A percentile compares a stretch with the other conserved stretches of the same genome.
These are phyloP conservation scores for Dothistroma septosporum DNA, from an alignment of 2,329 filamentous ascomycete species.

Conservation along the genomic window DNA sequence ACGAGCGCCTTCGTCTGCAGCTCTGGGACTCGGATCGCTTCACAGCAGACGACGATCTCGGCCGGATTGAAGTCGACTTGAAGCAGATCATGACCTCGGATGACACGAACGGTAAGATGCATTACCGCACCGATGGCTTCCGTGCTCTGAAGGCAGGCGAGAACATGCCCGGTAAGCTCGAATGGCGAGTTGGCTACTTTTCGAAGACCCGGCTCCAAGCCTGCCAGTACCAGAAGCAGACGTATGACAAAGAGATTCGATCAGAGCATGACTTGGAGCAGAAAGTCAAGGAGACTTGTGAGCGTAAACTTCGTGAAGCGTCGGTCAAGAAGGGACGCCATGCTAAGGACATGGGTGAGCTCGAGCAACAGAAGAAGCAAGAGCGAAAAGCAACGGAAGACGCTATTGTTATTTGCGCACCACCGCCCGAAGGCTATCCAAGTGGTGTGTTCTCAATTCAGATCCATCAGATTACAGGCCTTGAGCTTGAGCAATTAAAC, in stretches of 20 bases:
- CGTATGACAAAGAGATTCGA: conserved; percentile 54
- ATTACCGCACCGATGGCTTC: conserved; percentile 62
- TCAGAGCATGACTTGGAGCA: conserved; percentile 57
- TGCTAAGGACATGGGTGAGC: conserved; percentile 45
- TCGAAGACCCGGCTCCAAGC: conserved; percentile 61
- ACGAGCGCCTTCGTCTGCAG: conserved; percentile 60
- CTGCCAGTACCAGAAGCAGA: conserved; percentile 59
- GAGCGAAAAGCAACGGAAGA: conserved; percentile 58
- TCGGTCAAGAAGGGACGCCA: conserved; percentile 51
- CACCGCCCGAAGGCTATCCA: conserved; percentile 58
- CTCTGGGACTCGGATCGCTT: conserved; percentile 72
- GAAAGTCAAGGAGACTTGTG: conserved; percentile 51
- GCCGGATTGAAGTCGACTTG: conserved; percentile 65
- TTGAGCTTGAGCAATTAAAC: conserved; percentile 55
- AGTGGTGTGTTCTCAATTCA: conserved; percentile 67
- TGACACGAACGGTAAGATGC: conserved; percentile 59
- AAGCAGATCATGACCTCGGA: conserved; percentile 59
- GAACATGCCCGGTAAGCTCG: conserved; percentile 63
- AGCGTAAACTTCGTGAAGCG: conserved; percentile 63
- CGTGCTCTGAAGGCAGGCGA: conserved; percentile 61
- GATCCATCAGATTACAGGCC: conserved; percentile 67
- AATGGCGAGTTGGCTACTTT: conserved; percentile 70
- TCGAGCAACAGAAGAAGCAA: conserved; percentile 64
- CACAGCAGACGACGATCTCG: conserved; percentile 70
- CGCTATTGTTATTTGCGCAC: conserved; percentile 63